Evolutionary conservation across 169 alveolate genomes (phyloP), one percentile per base, ranked within the genome.

Genomic region (Eimeria sp.): DNA sequence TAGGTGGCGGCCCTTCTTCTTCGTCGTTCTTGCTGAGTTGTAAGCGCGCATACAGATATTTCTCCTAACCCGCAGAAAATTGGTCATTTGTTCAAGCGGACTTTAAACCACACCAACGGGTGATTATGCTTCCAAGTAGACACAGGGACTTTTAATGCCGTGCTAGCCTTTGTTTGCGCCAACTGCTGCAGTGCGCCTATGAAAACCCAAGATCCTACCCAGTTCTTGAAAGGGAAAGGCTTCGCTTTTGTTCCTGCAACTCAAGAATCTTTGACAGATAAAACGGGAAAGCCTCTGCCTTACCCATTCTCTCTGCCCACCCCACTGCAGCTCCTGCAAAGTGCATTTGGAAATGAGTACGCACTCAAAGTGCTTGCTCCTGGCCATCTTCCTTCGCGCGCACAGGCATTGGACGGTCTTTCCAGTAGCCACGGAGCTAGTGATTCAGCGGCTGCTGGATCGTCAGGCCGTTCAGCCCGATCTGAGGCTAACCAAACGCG

Each of bases 21-120:
- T 62, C 80, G 64, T 87, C 11, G 93, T 87, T 68, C 93, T 87
- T 40, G 93, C 93, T 64, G 83, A 87, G 72, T 87, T 62, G 93
- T 87, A 87, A 87, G 93, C 49, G 11, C 83, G 9, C 20, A 10
- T 33, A 18, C 56, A 18, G 56, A 74, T 6, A 56, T 58, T 40
- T 13, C 33, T 3, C 82, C 30, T 74, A 33, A 18, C 83, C 54
- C 16, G 14, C 56, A 74, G 58, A 14, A 3, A 30, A 33, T 25
- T 71, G 83, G 80, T 30, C 6, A 9, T 11, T 11, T 16, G 13
- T n/a, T 10, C 23, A 52, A 30, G 89, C 16, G 56, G 43, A 74
- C 18, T 18, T 16, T 40, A 20, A 74, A 40, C 16, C 16, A 14
- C 56, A 40, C 54, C 30, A 3, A 0, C 83, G 40, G 33, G 27